phyloP scores from a whole-genome alignment of 2,329 filamentous ascomycete genomes.

The Cladophialophora carrionii region DNA sequence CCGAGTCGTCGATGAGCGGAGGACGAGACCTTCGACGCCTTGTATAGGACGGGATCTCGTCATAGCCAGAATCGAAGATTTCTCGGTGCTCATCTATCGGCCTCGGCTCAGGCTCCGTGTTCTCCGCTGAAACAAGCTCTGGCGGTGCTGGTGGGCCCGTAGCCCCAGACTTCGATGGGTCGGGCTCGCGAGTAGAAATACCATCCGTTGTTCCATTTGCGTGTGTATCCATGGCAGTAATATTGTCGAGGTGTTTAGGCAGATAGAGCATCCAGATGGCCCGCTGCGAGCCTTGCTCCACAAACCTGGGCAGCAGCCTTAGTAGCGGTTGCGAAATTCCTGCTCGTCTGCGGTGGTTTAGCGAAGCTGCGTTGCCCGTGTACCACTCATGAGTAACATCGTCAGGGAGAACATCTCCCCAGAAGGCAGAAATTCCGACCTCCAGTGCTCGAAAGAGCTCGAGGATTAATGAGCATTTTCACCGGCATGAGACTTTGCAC shows the following conservation, averaged over 20 bases:
- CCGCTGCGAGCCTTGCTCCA: too few relatives aligned
- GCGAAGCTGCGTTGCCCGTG: background rate
- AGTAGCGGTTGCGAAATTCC: background rate
- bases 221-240: background rate
- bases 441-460: background rate
- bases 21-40: background rate
- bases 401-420: background rate
- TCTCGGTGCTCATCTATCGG: background rate
- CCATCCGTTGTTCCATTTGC: background rate
- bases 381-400: background rate
- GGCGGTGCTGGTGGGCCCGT: background rate
- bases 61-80: background rate
- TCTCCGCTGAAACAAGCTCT: background rate
- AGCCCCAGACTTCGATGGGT: background rate
- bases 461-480: background rate
- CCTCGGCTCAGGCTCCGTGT: background rate
- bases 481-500: background rate
- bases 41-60: background rate
- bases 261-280: background rate
- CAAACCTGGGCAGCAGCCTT: background rate
- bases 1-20: too few relatives aligned
- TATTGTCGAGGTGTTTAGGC: background rate
- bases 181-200: background rate
- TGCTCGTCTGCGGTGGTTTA: background rate
- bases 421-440: background rate